Base-by-base conservation (phyloP, 2,329 filamentous ascomycete species). In the Talaromyces sp. region DNA sequence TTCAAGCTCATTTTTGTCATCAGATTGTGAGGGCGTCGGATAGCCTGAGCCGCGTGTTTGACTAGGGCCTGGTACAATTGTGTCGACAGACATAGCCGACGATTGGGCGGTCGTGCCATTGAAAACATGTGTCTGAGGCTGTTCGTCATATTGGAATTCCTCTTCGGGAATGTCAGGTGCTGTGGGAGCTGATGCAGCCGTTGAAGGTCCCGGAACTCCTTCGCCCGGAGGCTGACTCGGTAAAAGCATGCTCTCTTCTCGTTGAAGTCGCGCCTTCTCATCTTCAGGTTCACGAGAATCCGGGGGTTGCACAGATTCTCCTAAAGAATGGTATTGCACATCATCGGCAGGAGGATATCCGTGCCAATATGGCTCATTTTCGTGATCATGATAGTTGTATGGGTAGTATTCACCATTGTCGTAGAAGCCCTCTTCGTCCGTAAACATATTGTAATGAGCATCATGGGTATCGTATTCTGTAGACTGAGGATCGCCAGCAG, bases 1-100 rank as follows among this genome's bases (percentile, higher is more conserved):
- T 70, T 92, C 89, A 7, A 91, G 77, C 70, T 95, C 91, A 66
- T 88, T 86, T 72, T 95, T 94, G 72, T 95, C 92, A 59, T 94
- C 90, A 59, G 65, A 24, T 60, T 68, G 52, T 69, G 67, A 4
- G 29, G 43, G 58, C 17, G 84, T 56, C 8, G 66, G 56, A 53
- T 68, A 63, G 52, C 57, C 63, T 78, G 83, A 26, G 11, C 26
- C 2, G 75, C 80, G 5, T 78, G 80, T 6, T 77, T 76, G 2
- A 66, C 72, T 60, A 68, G 74, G 61, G 63, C 75, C 52, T 54
- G 66, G 61, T 21, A 72, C 60, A 27, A 71, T 66, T 8, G 70
- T 70, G 67, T 71, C 68, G 12, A 65, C 69, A 14, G 69, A 74
- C 54, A 68, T 65, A 19, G 71, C 63, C 11, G 67, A 62, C 38